A percentile compares a stretch with the other conserved stretches of the same genome.
phyloP scores from a whole-genome alignment of 208 protist genomes.

The Leishmania major region DNA sequence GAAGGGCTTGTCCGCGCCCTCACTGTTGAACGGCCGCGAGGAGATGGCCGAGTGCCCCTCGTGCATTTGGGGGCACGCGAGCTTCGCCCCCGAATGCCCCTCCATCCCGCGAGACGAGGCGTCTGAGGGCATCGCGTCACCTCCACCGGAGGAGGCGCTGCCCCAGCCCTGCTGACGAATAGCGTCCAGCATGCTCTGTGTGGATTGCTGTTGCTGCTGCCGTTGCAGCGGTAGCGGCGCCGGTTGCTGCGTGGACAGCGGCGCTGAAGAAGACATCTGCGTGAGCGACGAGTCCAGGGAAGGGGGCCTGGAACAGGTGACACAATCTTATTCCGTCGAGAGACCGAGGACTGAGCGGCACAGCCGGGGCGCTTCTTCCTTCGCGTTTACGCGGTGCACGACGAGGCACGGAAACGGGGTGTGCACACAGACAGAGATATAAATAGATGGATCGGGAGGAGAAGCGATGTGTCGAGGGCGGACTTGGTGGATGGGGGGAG shows the following conservation, averaged over 20 bases:
- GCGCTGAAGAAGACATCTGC: background rate
- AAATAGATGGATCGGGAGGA: no score
- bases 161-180: constrained; percentile 15
- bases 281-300: background rate
- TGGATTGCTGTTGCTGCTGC: background rate
- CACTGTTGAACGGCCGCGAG: background rate
- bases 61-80: background rate
- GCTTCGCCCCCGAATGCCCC: background rate
- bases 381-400: background rate
- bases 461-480: no score
- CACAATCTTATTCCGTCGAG: background rate
- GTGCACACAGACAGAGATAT: no score
- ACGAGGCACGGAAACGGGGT: background rate
- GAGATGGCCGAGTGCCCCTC: background rate
- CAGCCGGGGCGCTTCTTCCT: background rate
- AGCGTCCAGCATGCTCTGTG: background rate
- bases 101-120: background rate
- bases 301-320: background rate
- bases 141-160: background rate
- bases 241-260: background rate
- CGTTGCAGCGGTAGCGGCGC: background rate
- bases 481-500: no score
- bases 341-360: background rate
- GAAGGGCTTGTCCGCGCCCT: background rate
- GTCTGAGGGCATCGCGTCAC: background rate